Percentiles rank a stretch among this genome's conserved stretches.
phyloP scores from a whole-genome alignment of 176 grass and related monocot genomes.

The Carex pumila region DNA sequence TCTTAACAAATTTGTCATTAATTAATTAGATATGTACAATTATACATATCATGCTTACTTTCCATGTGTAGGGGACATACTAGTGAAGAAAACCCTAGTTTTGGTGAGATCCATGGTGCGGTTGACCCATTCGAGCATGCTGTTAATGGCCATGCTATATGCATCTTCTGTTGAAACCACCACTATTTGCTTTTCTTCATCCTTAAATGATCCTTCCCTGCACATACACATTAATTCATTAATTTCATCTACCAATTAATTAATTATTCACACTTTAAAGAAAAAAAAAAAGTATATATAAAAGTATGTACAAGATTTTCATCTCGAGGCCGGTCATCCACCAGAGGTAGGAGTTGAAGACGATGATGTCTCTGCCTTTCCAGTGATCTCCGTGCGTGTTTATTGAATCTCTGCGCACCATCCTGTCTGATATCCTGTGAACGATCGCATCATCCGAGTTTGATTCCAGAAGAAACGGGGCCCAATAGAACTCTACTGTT shows the following conservation, averaged over 20 bases:
- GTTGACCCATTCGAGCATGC: conserved; percentile 65
- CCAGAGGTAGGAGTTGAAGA: conserved; percentile 92
- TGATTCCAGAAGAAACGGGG: conserved; percentile 80
- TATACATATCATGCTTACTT: conserved; percentile 32
- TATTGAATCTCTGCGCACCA: conserved; percentile 55
- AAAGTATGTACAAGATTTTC: conserved; percentile 41
- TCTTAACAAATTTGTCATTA: not conserved
- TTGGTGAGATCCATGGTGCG: conserved; percentile 57
- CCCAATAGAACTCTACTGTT: conserved; percentile 89
- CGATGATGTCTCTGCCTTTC: conserved; percentile 51
- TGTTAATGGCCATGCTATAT: conserved; percentile 53
- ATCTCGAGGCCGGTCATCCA: conserved; percentile 83
- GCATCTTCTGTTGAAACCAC: conserved; percentile 72
- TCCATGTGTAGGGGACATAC: conserved; percentile 73
- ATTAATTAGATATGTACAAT: not conserved
- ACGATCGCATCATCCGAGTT: conserved; percentile 58
- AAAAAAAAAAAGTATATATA: no score
- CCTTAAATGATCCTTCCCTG: conserved; percentile 39
- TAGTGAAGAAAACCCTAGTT: conserved; percentile 77
- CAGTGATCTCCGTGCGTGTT: conserved; percentile 50
- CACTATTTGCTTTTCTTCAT: conserved; percentile 22
- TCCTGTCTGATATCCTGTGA: conserved; percentile 58
- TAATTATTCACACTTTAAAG: not conserved
- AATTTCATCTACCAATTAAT: not conserved
- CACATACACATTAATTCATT: not conserved